These are phyloP conservation scores for Magnusiomyces paraingens DNA, from an alignment of 1,139 yeast species.

Conservation along the genomic window DNA sequence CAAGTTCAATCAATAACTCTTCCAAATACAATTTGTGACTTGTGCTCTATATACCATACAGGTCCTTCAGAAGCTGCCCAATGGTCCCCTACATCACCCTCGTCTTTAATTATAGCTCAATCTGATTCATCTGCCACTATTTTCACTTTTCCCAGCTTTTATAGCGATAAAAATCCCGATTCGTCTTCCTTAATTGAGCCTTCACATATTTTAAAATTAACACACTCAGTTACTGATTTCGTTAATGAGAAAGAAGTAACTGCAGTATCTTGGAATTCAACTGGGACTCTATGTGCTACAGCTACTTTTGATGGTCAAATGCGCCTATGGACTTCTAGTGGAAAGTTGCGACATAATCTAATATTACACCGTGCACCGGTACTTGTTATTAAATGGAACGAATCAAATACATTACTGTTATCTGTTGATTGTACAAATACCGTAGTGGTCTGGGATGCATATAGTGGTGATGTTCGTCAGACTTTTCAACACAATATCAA, in stretches of 20 bases:
- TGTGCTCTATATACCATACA: conserved; percentile 12
- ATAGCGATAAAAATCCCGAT: conserved; percentile 3
- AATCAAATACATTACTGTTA: conserved; percentile 37
- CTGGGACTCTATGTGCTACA: conserved; percentile 28
- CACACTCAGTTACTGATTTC: conserved; percentile 13
- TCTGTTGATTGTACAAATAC: conserved; percentile 39
- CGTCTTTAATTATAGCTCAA: conserved; percentile 21
- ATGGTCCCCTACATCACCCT: conserved; percentile 22
- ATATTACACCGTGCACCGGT: conserved; percentile 50
- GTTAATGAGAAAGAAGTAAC: conserved; percentile 27
- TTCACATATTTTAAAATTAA: conserved; percentile 1
- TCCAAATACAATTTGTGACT: conserved; percentile 10
- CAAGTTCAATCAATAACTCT: conserved; percentile 10
- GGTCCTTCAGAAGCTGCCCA: conserved; percentile 21
- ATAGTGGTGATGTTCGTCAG: conserved; percentile 41
- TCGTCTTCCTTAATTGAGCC: conserved; percentile 5
- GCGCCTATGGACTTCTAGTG: conserved; percentile 30
- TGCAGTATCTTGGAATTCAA: conserved; percentile 28
- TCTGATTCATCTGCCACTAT: conserved; percentile 12
- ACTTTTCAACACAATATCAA: conserved; percentile 17
- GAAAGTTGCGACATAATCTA: conserved; percentile 49
- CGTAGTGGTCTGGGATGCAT: conserved; percentile 50
- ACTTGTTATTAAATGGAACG: conserved; percentile 46
- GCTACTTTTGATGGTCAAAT: conserved; percentile 32
- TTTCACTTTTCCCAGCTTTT: conserved; percentile 9